Conservation (phyloP, 164 flowering plant species). For the Amborella trichopoda region DNA sequence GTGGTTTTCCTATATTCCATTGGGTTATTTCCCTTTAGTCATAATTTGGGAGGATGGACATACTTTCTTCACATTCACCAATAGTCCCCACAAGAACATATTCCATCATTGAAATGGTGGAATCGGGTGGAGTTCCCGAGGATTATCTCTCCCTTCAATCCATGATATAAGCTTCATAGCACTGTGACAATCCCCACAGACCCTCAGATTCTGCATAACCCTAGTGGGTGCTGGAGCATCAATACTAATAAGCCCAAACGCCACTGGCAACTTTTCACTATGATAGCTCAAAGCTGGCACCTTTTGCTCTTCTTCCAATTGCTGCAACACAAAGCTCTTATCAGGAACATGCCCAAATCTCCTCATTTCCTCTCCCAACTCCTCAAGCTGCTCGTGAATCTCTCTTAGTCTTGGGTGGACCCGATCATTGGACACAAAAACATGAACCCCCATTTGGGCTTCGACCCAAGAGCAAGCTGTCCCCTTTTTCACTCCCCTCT, state of each 20-base stretch:
- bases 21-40: too few species aligned
- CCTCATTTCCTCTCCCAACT: not conserved
- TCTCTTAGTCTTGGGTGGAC: not conserved
- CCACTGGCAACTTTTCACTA: constrained; percentile 1
- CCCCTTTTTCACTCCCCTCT: constrained; percentile 9
- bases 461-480: not conserved
- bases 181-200: not conserved
- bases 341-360: constrained; percentile 1
- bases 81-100: constrained; percentile 1
- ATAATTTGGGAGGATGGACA: too few species aligned
- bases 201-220: constrained; percentile 2
- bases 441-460: not conserved
- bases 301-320: constrained; percentile 1
- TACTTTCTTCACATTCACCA: too few species aligned
- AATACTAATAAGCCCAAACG: constrained; percentile 1
- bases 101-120: constrained; percentile 1
- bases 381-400: not conserved
- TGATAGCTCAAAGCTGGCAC: not conserved
- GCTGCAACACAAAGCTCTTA: constrained; percentile 1
- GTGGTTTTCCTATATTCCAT: too few species aligned
- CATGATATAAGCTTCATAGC: not conserved
- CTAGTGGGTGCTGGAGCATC: constrained; percentile 1
- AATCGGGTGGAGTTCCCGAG: constrained; percentile 1
- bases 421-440: constrained; percentile 4
- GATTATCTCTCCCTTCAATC: not conserved